Conservation (phyloP, 306 rosid species). For the Elaeagnus macrophylla region DNA sequence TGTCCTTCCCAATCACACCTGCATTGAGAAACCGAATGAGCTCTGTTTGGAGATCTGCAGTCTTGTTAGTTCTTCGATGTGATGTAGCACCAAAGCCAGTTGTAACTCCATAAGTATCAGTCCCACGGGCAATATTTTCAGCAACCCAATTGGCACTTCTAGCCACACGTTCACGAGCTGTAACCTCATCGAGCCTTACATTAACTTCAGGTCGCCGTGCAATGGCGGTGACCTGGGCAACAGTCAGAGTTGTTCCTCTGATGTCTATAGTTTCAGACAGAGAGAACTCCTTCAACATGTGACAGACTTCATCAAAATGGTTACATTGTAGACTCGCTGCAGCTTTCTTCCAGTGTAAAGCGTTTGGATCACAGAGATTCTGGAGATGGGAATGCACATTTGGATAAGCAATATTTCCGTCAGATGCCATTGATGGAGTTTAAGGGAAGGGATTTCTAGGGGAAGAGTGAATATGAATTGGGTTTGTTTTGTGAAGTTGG, state of each 20-base stretch:
- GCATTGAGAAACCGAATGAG: conserved; percentile 33
- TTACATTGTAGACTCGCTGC: conserved; percentile 17
- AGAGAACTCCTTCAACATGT: conserved; percentile 21
- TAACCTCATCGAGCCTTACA: conserved; percentile 15
- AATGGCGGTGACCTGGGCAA: conserved; percentile 22
- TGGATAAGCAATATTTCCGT: background rate
- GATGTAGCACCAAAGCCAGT: conserved; percentile 32
- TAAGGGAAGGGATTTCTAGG: background rate
- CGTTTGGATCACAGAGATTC: conserved; percentile 1
- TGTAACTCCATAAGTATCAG: conserved; percentile 29
- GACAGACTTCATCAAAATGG: conserved; percentile 27
- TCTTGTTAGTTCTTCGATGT: conserved; percentile 23
- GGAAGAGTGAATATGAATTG: background rate
- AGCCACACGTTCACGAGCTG: conserved; percentile 23
- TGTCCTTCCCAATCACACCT: conserved; percentile 24
- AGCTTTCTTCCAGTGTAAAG: conserved; percentile 24
- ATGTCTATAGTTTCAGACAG: conserved; percentile 14
- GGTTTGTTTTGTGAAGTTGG: background rate
- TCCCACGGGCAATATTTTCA: conserved; percentile 19
- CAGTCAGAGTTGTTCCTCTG: conserved; percentile 24
- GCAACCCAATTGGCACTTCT: conserved; percentile 30
- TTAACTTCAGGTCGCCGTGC: conserved; percentile 23
- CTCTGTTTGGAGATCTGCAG: conserved; percentile 27
- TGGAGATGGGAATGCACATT: background rate
- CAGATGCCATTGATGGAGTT: background rate